These are phyloP conservation scores for Neurospora sp. DNA, from an alignment of 495 filamentous ascomycete genomes.

Conservation along the genomic window DNA sequence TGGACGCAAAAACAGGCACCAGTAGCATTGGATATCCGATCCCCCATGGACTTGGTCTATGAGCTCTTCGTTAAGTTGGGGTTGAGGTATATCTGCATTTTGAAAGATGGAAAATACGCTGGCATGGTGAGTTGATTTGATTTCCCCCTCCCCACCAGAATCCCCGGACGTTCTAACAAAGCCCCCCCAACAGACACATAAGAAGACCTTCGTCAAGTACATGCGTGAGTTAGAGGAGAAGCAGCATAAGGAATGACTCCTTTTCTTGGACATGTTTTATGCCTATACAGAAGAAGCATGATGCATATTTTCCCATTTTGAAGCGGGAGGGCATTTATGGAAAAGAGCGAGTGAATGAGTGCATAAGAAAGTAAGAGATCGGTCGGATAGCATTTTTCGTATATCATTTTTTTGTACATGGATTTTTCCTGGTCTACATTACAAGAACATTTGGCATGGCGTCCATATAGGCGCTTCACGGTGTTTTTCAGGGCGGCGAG, in stretches of 20 bases:
- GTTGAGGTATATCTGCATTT: conserved; percentile 82
- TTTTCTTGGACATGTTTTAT: background rate
- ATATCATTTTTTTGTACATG: background rate
- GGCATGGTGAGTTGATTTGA: conserved; percentile 56
- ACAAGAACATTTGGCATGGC: background rate
- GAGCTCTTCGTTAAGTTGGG: conserved; percentile 96
- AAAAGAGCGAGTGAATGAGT: background rate
- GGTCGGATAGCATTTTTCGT: background rate
- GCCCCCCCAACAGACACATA: conserved; percentile 51
- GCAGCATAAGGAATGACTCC: conserved; percentile 20
- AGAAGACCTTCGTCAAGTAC: conserved; percentile 94
- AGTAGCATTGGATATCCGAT: conserved; percentile 76
- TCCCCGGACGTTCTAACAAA: conserved; percentile 12
- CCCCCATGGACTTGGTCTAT: conserved; percentile 90
- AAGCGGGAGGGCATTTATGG: background rate
- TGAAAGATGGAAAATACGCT: conserved; percentile 72
- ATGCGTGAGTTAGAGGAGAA: conserved; percentile 69
- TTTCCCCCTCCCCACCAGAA: background rate
- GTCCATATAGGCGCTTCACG: background rate
- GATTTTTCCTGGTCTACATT: background rate
- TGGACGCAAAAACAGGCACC: conserved; percentile 46
- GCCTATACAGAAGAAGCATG: background rate
- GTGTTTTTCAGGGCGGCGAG: background rate
- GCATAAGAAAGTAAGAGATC: background rate
- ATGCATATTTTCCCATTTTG: background rate